Base-by-base conservation (phyloP, 768 basidiomycete genomes). In the Bullera alba region DNA sequence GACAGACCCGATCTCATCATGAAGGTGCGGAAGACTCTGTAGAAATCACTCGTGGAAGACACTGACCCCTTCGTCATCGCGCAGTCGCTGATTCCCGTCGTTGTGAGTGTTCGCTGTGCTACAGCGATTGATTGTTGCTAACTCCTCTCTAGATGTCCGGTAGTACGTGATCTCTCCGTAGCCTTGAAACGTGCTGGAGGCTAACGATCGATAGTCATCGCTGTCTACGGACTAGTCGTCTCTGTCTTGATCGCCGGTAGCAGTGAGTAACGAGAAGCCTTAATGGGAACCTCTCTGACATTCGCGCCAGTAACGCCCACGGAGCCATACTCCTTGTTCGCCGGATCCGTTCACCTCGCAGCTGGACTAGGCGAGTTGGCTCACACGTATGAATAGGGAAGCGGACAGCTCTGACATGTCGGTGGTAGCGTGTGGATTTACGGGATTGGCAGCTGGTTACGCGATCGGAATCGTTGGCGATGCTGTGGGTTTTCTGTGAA, bases 221-320 rank as follows among this genome's bases (percentile, higher is more conserved):
- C 92, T 26, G 92, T 97, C 30, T 97, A 96, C 68, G 92, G 92
- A 6, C 79, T 97, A 35, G 93, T 97, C 7, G 92, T 96, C 14
- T 87, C 88, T 3, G 92, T 96, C 26, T 80, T 97, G 50, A 95
- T 95, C 54, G 79, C 85, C 16, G 87, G 87, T 47, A 75, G 74
- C 52, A 63, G 80, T 82, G 56, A 62, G 80, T 77, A 28, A 21
- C 49, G 19, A 17, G 41, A 14, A 19, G 29, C n/a, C n/a, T 22
- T 28, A 26, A 25, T 46, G 42, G 50, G 39, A 50, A n/a, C 17
- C 27, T 27, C 17, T 15, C 53, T 51, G 45, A 44, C 45, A 2
- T 15, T 30, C 27, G 5, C 14, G 44, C 30, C 65, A 88, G 86
- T 89, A 36, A 77, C 74, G 29, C 79, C 80, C 44, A 75, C 78